Evolutionary conservation across 768 basidiomycete genomes (phyloP).

Genomic region (Rhodotorula toruloides): DNA sequence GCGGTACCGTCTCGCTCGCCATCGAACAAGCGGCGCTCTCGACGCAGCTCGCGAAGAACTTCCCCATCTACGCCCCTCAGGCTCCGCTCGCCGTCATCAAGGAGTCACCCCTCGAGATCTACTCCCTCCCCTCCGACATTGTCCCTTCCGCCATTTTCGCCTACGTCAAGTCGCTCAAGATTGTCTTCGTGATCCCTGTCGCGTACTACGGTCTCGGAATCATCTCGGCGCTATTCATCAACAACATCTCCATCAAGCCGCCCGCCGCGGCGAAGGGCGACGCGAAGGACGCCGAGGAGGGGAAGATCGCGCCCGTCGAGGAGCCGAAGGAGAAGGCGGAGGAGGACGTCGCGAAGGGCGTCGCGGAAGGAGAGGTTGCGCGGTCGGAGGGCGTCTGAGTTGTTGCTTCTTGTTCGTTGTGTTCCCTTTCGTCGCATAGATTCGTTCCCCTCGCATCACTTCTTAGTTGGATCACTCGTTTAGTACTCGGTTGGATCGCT

Average conservation of each 20-base stretch:
- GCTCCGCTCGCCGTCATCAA: slow-evolving; percentile 41
- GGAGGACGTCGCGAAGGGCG: background rate
- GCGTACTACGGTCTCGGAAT: slow-evolving; percentile 42
- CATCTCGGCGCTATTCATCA: slow-evolving; percentile 43
- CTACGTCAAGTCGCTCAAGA: slow-evolving; percentile 36
- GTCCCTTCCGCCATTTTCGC: slow-evolving; percentile 33
- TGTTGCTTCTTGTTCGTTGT: too few relatives aligned
- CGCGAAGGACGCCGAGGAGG: slow-evolving; percentile 47
- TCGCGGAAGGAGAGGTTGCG: background rate
- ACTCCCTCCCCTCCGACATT: slow-evolving; percentile 38
- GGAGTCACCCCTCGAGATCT: slow-evolving; percentile 41
- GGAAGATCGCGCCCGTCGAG: slow-evolving; percentile 46
- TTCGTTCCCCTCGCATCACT: too few relatives aligned
- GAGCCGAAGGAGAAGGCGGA: background rate
- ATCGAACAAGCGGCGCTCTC: slow-evolving; percentile 47
- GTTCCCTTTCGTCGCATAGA: too few relatives aligned
- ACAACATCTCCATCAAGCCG: slow-evolving; percentile 46
- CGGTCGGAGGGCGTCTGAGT: slow-evolving; percentile 4
- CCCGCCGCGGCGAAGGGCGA: background rate
- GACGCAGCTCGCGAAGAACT: slow-evolving; percentile 45
- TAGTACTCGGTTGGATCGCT: too few relatives aligned
- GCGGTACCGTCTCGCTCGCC: slow-evolving; percentile 47
- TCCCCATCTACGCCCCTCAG: slow-evolving; percentile 42
- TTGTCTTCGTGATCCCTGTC: slow-evolving; percentile 16
- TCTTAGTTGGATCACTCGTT: too few relatives aligned